Conservation (phyloP, 2,329 filamentous ascomycete genomes). For the Diaporthe nobilis region DNA sequence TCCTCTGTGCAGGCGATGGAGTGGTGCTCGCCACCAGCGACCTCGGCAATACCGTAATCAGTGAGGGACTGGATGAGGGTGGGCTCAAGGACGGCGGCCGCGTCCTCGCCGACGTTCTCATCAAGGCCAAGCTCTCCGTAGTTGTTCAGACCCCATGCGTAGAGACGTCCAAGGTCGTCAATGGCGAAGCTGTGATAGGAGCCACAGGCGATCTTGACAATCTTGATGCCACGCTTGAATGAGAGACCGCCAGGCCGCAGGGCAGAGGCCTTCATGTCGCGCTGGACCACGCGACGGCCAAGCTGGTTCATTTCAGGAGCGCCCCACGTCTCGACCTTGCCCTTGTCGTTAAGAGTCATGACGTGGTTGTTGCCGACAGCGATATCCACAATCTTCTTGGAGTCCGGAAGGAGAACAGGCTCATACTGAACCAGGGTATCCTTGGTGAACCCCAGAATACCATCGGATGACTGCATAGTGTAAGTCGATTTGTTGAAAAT, state of each 20-base stretch:
- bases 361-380: constrained; percentile 80
- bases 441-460: constrained; percentile 58
- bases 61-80: constrained; percentile 76
- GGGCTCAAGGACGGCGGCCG: constrained; percentile 80
- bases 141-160: constrained; percentile 89
- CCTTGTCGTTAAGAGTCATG: constrained; percentile 75
- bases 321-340: constrained; percentile 79
- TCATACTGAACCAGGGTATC: constrained; percentile 57
- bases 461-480: constrained; percentile 58
- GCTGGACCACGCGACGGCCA: constrained; percentile 73
- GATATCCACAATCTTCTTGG: constrained; percentile 76
- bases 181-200: constrained; percentile 89
- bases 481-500: constrained; percentile 34
- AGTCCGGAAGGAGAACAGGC: constrained; percentile 69
- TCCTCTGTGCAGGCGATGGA: constrained; percentile 73
- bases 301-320: constrained; percentile 77
- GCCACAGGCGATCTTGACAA: constrained; percentile 76
- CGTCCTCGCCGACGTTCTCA: constrained; percentile 74
- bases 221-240: constrained; percentile 67
- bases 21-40: constrained; percentile 81
- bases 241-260: constrained; percentile 52
- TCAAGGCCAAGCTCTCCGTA: constrained; percentile 82
- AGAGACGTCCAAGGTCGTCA: constrained; percentile 78
- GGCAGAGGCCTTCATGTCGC: constrained; percentile 56
- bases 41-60: constrained; percentile 73